These are phyloP conservation scores for Trichoderma atroviride DNA, from an alignment of 2,329 filamentous ascomycete genomes.

Conservation along the genomic window DNA sequence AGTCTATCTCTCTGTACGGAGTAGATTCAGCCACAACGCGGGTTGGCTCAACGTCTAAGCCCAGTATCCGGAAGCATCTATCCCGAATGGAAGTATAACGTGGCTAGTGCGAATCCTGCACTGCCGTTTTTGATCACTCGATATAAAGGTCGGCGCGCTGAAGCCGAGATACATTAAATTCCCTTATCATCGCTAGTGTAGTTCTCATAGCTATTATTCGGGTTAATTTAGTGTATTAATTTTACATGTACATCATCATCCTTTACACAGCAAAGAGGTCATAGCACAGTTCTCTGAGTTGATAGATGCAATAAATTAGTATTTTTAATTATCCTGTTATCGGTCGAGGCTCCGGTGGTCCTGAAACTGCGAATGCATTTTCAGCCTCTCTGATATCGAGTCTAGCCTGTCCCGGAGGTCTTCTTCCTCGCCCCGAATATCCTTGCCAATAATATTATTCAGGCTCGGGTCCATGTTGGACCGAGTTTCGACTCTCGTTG, in stretches of 20 bases:
- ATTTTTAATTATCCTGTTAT: background rate
- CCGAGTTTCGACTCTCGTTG: background rate
- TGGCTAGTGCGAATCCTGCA: background rate
- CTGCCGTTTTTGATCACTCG: background rate
- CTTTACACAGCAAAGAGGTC: background rate
- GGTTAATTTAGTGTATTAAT: background rate
- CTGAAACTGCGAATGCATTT: background rate
- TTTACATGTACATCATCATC: background rate
- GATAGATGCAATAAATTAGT: background rate
- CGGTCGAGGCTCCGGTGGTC: background rate
- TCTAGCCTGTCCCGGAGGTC: slow-evolving; percentile 1
- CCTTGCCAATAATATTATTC: background rate
- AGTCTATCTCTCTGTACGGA: background rate
- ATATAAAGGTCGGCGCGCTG: background rate
- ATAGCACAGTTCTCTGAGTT: background rate
- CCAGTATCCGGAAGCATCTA: background rate
- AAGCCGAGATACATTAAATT: background rate
- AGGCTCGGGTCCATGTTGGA: slow-evolving; percentile 1
- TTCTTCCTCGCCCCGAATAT: background rate
- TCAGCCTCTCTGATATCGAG: background rate
- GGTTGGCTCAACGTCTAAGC: background rate
- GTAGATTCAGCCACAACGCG: background rate
- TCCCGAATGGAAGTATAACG: background rate
- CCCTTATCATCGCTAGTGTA: background rate
- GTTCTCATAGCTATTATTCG: background rate